Percentiles rank a stretch among this genome's conserved stretches.
phyloP scores from a whole-genome alignment of 345 rosid species.

The Orychophragmus violaceus region DNA sequence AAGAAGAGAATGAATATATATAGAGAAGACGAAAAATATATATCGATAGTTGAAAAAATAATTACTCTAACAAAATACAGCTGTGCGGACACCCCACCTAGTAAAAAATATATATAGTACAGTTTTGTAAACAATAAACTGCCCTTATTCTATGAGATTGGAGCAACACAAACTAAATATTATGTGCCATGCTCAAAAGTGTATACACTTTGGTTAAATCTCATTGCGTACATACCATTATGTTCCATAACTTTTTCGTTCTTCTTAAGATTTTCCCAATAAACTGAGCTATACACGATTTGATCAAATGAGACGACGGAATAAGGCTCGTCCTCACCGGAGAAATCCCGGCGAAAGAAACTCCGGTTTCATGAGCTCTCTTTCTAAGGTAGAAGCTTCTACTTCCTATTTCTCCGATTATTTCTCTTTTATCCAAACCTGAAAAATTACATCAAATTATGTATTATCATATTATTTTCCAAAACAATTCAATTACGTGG shows the following conservation, averaged over 20 bases:
- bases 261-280: slow-evolving; percentile 53
- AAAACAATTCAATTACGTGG: neutral
- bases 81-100: no score
- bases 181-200: slow-evolving; percentile 13
- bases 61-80: no score
- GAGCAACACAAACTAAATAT: slow-evolving; percentile 12
- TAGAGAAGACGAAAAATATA: no score
- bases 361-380: slow-evolving; percentile 26
- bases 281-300: slow-evolving; percentile 41
- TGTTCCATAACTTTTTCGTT: slow-evolving; percentile 48
- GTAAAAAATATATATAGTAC: slow-evolving; percentile 2
- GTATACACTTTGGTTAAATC: neutral
- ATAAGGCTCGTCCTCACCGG: slow-evolving; percentile 9
- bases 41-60: no score
- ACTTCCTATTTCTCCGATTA: slow-evolving; percentile 62
- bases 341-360: neutral
- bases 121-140: neutral
- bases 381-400: slow-evolving; percentile 71
- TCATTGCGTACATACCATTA: slow-evolving; percentile 52
- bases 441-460: neutral
- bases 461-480: neutral
- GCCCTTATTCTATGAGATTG: neutral
- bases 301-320: slow-evolving; percentile 30
- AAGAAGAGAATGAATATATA: no score
- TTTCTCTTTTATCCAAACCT: slow-evolving; percentile 62